Conservation (phyloP, 768 basidiomycete species). For the Fomitopsis pulvina region DNA sequence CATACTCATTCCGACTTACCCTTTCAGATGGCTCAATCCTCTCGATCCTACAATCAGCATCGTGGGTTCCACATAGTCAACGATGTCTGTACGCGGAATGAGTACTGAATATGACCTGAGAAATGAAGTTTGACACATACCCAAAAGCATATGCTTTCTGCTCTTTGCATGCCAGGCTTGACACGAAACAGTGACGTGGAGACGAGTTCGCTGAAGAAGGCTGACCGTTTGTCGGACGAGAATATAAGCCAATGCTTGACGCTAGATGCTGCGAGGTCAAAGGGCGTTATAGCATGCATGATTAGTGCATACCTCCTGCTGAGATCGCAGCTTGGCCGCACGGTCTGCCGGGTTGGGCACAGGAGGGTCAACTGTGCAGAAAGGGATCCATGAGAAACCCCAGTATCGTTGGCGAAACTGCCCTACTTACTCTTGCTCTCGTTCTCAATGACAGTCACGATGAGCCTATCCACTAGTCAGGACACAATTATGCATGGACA, state of each 20-base stretch:
- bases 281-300: background rate
- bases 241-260: conserved; percentile 83
- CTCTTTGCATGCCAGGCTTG: conserved; percentile 99
- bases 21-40: conserved; percentile 81
- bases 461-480: conserved; percentile 37
- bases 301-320: conserved; percentile 75
- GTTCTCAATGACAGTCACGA: conserved; percentile 90
- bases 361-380: conserved; percentile 50
- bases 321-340: conserved; percentile 71
- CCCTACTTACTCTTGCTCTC: conserved; percentile 68
- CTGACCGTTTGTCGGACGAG: conserved; percentile 85
- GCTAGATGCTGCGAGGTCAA: conserved; percentile 35
- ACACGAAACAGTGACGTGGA: conserved; percentile 83
- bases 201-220: conserved; percentile 82
- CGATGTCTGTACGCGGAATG: conserved; percentile 46
- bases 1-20: conserved; percentile 55
- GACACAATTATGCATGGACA: background rate
- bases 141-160: conserved; percentile 80
- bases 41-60: conserved; percentile 97
- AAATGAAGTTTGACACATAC: conserved; percentile 25
- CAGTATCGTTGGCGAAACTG: background rate
- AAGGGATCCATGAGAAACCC: background rate
- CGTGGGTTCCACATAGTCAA: conserved; percentile 80
- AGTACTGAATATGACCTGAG: background rate
- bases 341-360: conserved; percentile 71